These are phyloP conservation scores for Dothideomycetes sp. DNA, from an alignment of 2,329 filamentous ascomycete species.

Conservation along the genomic window DNA sequence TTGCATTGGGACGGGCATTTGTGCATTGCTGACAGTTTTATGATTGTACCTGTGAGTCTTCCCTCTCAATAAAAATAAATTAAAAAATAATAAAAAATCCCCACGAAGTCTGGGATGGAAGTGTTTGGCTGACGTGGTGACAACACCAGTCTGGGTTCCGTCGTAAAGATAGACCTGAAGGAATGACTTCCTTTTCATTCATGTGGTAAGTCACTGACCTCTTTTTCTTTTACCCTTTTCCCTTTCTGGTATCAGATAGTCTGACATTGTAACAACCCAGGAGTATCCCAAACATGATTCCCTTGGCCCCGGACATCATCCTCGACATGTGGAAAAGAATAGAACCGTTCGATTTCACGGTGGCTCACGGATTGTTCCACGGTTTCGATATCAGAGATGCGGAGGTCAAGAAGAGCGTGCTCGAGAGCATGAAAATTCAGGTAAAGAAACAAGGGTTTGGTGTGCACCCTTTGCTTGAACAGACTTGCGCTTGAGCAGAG, in stretches of 20 bases:
- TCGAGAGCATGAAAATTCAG: constrained; percentile 72
- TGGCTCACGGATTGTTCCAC: constrained; percentile 59
- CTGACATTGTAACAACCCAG: constrained; percentile 22
- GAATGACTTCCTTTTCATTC: constrained; percentile 52
- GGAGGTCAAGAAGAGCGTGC: constrained; percentile 53
- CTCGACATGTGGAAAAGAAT: constrained; percentile 61
- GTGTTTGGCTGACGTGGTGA: too few species aligned
- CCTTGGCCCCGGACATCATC: constrained; percentile 55
- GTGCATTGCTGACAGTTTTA: constrained; percentile 69
- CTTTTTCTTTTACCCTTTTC: constrained; percentile 4
- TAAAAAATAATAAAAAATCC: too few species aligned
- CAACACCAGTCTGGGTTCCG: constrained; percentile 27
- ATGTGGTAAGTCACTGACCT: constrained; percentile 50
- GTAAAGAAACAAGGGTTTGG: constrained; percentile 30
- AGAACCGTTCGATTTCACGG: constrained; percentile 51
- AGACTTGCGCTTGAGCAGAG: constrained; percentile 17
- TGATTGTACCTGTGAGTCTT: constrained; percentile 52
- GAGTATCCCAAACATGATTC: constrained; percentile 67
- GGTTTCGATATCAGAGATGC: constrained; percentile 50
- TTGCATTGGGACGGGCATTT: constrained; percentile 53
- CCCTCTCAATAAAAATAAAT: background rate
- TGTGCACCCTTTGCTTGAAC: constrained; percentile 19
- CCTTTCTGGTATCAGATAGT: background rate
- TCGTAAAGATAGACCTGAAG: constrained; percentile 32
- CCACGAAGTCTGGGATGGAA: too few species aligned